Conservation (phyloP, 495 filamentous ascomycete species). For the Hyphodiscus hymeniophilus region DNA sequence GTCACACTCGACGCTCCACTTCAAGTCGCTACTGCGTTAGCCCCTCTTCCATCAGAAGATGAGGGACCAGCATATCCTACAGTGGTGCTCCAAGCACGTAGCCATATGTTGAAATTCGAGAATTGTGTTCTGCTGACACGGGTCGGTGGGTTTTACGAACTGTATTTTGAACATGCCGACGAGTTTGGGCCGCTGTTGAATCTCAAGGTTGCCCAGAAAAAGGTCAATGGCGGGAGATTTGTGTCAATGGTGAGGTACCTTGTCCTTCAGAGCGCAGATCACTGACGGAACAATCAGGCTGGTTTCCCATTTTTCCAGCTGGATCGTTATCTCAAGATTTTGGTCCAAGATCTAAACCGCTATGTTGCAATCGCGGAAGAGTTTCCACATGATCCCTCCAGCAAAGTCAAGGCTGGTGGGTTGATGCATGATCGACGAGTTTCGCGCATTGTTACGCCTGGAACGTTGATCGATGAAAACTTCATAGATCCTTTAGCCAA, state of each 20-base stretch:
- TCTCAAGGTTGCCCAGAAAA: constrained; percentile 78
- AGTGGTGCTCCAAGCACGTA: constrained; percentile 80
- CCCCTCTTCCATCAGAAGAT: constrained; percentile 13
- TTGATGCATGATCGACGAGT: constrained; percentile 78
- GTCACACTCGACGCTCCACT: constrained; percentile 18
- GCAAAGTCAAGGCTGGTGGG: constrained; percentile 61
- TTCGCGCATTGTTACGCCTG: constrained; percentile 81
- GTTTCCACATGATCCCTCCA: constrained; percentile 59
- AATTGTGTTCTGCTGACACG: constrained; percentile 85
- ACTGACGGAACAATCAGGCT: constrained; percentile 37
- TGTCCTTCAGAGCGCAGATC: constrained; percentile 4
- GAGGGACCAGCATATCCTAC: constrained; percentile 61
- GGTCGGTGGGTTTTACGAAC: constrained; percentile 92
- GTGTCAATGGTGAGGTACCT: constrained; percentile 62
- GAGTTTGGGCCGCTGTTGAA: constrained; percentile 79
- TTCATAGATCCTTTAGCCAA: constrained; percentile 90
- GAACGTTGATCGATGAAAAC: constrained; percentile 93
- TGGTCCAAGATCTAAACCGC: constrained; percentile 83
- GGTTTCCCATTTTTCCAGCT: constrained; percentile 92
- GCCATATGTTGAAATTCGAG: constrained; percentile 83
- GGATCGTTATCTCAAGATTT: constrained; percentile 81
- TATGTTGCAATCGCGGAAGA: constrained; percentile 95
- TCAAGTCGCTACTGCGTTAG: constrained; percentile 17
- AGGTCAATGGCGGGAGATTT: constrained; percentile 57
- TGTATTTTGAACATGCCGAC: constrained; percentile 92